Evolutionary conservation across 2,329 filamentous ascomycete genomes (phyloP).

Genomic region (Diplodia mutila): DNA sequence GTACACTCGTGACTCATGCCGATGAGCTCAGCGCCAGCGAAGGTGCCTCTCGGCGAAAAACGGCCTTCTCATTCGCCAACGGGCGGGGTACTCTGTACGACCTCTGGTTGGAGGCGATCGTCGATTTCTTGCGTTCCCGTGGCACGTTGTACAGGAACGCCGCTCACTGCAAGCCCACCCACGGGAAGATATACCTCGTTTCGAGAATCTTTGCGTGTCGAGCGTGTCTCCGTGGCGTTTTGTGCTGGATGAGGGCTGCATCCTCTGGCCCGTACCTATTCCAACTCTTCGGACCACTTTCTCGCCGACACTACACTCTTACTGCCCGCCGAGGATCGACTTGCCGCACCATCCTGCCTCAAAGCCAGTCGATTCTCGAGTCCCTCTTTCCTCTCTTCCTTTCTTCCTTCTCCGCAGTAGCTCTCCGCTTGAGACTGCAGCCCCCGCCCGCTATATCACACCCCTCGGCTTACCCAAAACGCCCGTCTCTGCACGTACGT

Average conservation of each 20-base stretch:
- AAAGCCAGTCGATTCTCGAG: background rate
- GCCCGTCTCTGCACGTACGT: background rate
- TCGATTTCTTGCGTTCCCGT: background rate
- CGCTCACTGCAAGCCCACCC: background rate
- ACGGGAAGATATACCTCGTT: conserved; percentile 8
- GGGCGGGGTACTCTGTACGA: background rate
- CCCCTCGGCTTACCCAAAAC: conserved; percentile 3
- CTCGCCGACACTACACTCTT: background rate
- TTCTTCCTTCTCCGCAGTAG: background rate
- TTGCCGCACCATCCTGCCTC: background rate
- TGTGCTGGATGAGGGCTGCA: background rate
- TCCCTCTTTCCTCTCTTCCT: background rate
- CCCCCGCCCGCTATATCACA: background rate
- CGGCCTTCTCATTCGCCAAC: background rate
- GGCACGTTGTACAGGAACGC: background rate
- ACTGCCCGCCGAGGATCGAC: background rate
- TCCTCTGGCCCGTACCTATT: background rate
- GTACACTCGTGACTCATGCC: background rate
- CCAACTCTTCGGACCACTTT: background rate
- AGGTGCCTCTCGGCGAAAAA: background rate
- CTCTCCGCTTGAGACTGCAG: background rate
- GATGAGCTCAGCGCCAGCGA: background rate
- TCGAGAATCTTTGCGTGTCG: conserved; percentile 11
- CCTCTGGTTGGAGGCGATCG: conserved; percentile 16
- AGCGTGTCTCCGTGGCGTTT: conserved; percentile 3